Evolutionary conservation across 1,139 yeast genomes (phyloP).

Genomic region (Nadsonia commutata): DNA sequence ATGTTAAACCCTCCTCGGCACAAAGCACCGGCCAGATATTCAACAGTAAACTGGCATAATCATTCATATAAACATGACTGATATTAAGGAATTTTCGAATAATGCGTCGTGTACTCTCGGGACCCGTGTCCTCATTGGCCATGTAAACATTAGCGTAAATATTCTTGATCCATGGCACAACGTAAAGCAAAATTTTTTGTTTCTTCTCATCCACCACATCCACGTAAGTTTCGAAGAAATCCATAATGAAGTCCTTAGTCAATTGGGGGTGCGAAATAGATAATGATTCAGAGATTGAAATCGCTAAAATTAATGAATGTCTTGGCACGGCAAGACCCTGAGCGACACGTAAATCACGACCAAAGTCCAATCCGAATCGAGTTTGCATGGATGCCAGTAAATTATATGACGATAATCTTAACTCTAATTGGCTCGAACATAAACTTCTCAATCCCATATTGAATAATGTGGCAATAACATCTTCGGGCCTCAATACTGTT

Average conservation of each 20-base stretch:
- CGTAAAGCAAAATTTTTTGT: slow-evolving; percentile 36
- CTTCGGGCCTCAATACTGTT: slow-evolving; percentile 13
- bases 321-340: slow-evolving; percentile 60
- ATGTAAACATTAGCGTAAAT: slow-evolving; percentile 41
- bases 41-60: slow-evolving; percentile 36
- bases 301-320: slow-evolving; percentile 51
- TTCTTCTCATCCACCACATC: slow-evolving; percentile 24
- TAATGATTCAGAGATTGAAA: slow-evolving; percentile 42
- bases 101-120: slow-evolving; percentile 44
- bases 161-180: slow-evolving; percentile 71
- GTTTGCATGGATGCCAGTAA: slow-evolving; percentile 50
- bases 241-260: slow-evolving; percentile 46
- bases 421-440: slow-evolving; percentile 41
- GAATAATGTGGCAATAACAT: slow-evolving; percentile 26
- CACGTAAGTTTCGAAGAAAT: slow-evolving; percentile 45
- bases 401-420: slow-evolving; percentile 49
- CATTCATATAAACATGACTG: slow-evolving; percentile 30
- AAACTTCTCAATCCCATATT: slow-evolving; percentile 58
- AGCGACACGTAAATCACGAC: slow-evolving; percentile 41
- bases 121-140: slow-evolving; percentile 36
- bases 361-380: slow-evolving; percentile 47
- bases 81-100: slow-evolving; percentile 50
- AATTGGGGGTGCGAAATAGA: slow-evolving; percentile 44
- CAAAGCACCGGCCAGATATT: slow-evolving; percentile 62
- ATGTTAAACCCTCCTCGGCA: slow-evolving; percentile 43